Percentiles rank a stretch among this genome's conserved stretches.
These are phyloP conservation scores for Malbranchea cinnamomea DNA, from an alignment of 2,329 filamentous ascomycete species.

Conservation along the genomic window DNA sequence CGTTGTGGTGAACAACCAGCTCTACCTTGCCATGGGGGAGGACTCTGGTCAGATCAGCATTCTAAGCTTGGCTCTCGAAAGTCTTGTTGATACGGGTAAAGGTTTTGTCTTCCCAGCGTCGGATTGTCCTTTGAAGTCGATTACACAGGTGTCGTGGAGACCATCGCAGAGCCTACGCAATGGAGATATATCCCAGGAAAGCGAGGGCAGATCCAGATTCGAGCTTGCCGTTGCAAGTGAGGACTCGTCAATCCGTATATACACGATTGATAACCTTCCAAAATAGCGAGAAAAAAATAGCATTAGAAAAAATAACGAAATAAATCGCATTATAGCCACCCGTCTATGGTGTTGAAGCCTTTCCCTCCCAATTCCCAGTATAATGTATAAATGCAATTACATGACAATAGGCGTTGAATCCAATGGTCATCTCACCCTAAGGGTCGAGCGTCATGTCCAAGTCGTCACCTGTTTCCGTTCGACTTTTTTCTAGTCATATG, in stretches of 20 bases:
- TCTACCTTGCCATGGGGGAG: constrained; percentile 31
- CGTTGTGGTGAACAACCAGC: constrained; percentile 13
- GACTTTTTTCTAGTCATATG: constrained; percentile 3
- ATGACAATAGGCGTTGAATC: constrained; percentile 6
- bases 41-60: constrained; percentile 33
- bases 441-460: too few relatives aligned
- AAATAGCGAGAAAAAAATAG: constrained; percentile 4
- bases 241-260: constrained; percentile 29
- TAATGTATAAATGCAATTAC: constrained; percentile 10
- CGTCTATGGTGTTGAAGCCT: constrained; percentile 13
- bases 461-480: too few relatives aligned
- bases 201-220: constrained; percentile 11
- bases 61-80: constrained; percentile 22
- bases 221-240: constrained; percentile 33
- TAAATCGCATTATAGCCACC: constrained; percentile 3
- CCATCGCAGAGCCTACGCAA: constrained; percentile 23
- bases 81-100: constrained; percentile 15
- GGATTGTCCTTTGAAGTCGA: constrained; percentile 46
- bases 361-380: constrained; percentile 6
- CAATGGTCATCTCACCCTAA: constrained; percentile 10
- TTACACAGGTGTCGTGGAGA: constrained; percentile 56
- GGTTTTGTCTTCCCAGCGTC: constrained; percentile 19
- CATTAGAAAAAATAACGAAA: constrained; percentile 10
- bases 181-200: constrained; percentile 8
- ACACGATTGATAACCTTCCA: constrained; percentile 20